Evolutionary conservation across 139 green algal genomes (phyloP), one percentile per base, ranked within the genome.

Genomic region (Dunaliella primolecta): DNA sequence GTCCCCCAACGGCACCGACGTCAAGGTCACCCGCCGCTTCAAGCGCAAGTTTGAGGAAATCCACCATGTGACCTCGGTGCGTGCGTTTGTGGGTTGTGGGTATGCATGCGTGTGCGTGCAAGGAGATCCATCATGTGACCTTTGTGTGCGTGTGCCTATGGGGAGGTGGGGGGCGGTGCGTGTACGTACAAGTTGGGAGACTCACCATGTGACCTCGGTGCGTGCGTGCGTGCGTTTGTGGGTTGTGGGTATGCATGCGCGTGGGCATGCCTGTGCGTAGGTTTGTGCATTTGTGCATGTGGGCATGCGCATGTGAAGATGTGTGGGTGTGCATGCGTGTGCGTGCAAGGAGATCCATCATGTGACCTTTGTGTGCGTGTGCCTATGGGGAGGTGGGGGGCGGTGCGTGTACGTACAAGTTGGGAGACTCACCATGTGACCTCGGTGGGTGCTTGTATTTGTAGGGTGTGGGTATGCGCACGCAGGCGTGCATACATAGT

Each of bases 11-110:
- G 84, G 35, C 2, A 70, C 89, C 34, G 86, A 34, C 0, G 89
- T 96, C 81, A 98, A 98, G 84, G 91, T 98, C 78, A 98, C 95
- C 2, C 90, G 95, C 21, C 88, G 93, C 1, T 87, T 95, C 27
- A 98, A 97, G 82, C 91, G 95, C 24, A 91, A 92, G 3, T 93
- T 94, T 85, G 92, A 95, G 46, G 95, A 97, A 85, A 92, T 90
- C 2, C 91, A 97, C 80, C 92, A 95, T 36, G 84, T 97, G 1
- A 64, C 46, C 46, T 64, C 46, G 46, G n/a, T n/a, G n/a, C n/a
- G n/a, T n/a, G n/a, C n/a, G n/a, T n/a, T n/a, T n/a, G n/a, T n/a
- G n/a, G n/a, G n/a, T n/a, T n/a, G n/a, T 64, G 46, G 7, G 46
- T 64, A 15, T 64, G 46, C 15, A 15, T 64, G 46, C 15, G 46